Conservation (phyloP, 257 asterid species). For the Solanum habrochaites region DNA sequence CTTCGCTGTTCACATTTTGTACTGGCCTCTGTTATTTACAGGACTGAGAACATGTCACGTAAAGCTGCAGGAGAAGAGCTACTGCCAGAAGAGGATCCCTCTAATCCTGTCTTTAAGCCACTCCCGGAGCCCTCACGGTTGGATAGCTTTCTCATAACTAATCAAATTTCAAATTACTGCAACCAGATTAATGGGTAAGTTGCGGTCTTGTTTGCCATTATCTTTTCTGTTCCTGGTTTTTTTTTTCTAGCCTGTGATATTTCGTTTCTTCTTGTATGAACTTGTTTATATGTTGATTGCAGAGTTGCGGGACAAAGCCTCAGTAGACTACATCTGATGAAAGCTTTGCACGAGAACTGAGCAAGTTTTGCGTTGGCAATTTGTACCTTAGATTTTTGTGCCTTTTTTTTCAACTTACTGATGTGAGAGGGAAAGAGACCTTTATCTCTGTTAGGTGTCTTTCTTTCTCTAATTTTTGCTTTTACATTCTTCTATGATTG, state of each 20-base stretch:
- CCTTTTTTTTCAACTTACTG: neutral
- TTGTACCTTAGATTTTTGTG: neutral
- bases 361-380: neutral
- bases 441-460: neutral
- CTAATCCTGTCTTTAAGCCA: slow-evolving; percentile 82
- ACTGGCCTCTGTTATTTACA: slow-evolving; percentile 7
- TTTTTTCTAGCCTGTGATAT: neutral
- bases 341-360: slow-evolving; percentile 74
- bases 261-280: neutral
- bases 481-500: neutral
- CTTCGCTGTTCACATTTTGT: neutral
- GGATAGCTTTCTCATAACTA: slow-evolving; percentile 84
- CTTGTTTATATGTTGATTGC: slow-evolving; percentile 7
- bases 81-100: slow-evolving; percentile 91
- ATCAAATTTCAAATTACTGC: slow-evolving; percentile 87
- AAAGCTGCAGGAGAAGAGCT: slow-evolving; percentile 93
- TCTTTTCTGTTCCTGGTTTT: neutral
- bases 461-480: neutral
- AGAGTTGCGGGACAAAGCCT: slow-evolving; percentile 94
- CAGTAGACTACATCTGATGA: slow-evolving; percentile 71
- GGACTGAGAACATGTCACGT: slow-evolving; percentile 72
- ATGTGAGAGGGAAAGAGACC: neutral
- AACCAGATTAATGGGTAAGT: slow-evolving; percentile 93
- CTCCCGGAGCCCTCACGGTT: slow-evolving; percentile 88
- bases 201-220: neutral